These are phyloP conservation scores for Pterocarpus macrocarpus DNA, from an alignment of 306 rosid species.

Conservation along the genomic window DNA sequence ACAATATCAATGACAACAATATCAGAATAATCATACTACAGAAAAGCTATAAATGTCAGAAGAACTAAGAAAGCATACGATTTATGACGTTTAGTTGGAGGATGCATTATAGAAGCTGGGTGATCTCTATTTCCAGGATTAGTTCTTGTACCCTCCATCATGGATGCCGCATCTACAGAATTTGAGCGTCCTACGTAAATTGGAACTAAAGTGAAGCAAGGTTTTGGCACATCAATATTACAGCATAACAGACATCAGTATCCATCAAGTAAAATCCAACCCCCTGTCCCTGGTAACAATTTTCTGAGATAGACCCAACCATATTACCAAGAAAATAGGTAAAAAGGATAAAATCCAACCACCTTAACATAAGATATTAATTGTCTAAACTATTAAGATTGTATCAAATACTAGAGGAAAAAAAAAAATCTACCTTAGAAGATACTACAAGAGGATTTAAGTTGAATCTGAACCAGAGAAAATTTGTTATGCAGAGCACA, in stretches of 20 bases:
- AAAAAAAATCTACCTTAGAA: not conserved
- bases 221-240: conserved; percentile 34
- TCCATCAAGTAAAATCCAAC: conserved; percentile 25
- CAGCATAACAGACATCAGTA: conserved; percentile 5
- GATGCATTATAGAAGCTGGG: conserved; percentile 66
- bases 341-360: not conserved
- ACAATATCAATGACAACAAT: conserved; percentile 38
- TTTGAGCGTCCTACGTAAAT: conserved; percentile 60
- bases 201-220: conserved; percentile 41
- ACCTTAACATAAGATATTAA: conserved; percentile 23
- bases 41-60: conserved; percentile 8
- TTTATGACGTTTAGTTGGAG: conserved; percentile 87
- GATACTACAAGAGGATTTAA: not conserved
- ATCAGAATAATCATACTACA: conserved; percentile 43
- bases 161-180: conserved; percentile 54
- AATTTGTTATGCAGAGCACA: not conserved
- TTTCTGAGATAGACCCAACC: conserved; percentile 18
- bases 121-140: conserved; percentile 61
- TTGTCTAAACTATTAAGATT: conserved; percentile 19
- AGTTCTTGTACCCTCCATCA: conserved; percentile 65
- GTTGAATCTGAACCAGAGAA: not conserved
- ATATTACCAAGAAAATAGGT: conserved; percentile 14
- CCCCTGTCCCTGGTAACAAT: conserved; percentile 23
- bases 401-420: conserved; percentile 18
- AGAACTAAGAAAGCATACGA: conserved; percentile 71